Base-by-base conservation (phyloP, 768 basidiomycete genomes). In the Panellus pusillus region DNA sequence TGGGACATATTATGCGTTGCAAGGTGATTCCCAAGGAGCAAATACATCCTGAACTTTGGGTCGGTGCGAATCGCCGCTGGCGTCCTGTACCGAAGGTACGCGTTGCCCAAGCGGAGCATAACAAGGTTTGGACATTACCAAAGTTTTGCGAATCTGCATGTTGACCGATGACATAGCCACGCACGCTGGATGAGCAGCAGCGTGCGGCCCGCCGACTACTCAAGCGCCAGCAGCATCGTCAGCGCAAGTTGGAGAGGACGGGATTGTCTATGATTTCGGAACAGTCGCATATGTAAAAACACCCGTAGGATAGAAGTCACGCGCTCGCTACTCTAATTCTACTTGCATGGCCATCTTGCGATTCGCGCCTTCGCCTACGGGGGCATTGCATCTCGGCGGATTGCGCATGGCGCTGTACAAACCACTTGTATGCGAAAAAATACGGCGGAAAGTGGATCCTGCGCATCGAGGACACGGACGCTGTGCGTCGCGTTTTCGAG, bases 361-460 rank as follows among this genome's bases (percentile, higher is more conserved):
- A 14, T 98, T 99, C 69, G 97, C 96, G 2, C 97, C 97, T 1
- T 98, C 97, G 1, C 97, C 97, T 1, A 99, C 97, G 0, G 97
- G 97, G 1, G 80, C 87, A 29, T 75, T 98, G 5, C 97, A 99
- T 69, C 83, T 99, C 2, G 97, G 97, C 1, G 97, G 97, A 0
- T 81, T 99, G 13, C 75, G 97, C 15, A 98, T 95, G 50, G 97
- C 95, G 0, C 74, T 99, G 2, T 96, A 93, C 71, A 98, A n/a
- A 98, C 64, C 82, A 97, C 64, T 70, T 98, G 0, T 86, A 87
- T 51, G 91, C 96, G 9, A 80, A 79, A 62, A 92, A 91, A 67
- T 74, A 82, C 13, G 84, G 82, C 3, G 97, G 96, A 2, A 87
- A 87, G 63, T 97, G 93, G 92, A 81, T 98, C 35, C 72, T 98